Conservation (phyloP, 2,329 filamentous ascomycete genomes). For the Alternaria ethzedia region DNA sequence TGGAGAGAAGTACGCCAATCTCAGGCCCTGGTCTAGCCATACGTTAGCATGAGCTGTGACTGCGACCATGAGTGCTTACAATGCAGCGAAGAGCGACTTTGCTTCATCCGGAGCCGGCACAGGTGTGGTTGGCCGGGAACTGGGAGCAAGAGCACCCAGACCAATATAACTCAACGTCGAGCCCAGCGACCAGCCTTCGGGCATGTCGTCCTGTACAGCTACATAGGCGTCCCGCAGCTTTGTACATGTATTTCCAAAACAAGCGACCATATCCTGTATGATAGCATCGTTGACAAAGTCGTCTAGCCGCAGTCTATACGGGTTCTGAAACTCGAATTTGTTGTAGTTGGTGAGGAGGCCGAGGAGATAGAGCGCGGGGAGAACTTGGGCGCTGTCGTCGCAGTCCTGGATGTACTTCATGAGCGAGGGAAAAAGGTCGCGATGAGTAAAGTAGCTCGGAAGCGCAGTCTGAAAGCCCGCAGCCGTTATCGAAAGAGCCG, state of each 20-base stretch:
- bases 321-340: slow-evolving; percentile 98
- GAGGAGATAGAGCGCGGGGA: slow-evolving; percentile 80
- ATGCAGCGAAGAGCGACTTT: slow-evolving; percentile 77
- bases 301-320: slow-evolving; percentile 87
- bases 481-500: slow-evolving; percentile 82
- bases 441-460: slow-evolving; percentile 91
- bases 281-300: slow-evolving; percentile 93
- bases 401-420: slow-evolving; percentile 94
- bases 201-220: slow-evolving; percentile 85
- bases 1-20: slow-evolving; percentile 79
- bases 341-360: slow-evolving; percentile 96
- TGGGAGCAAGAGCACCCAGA: slow-evolving; percentile 75
- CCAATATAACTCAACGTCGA: slow-evolving; percentile 85
- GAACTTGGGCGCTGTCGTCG: slow-evolving; percentile 64
- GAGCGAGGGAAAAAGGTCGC: slow-evolving; percentile 89
- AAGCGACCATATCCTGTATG: slow-evolving; percentile 80
- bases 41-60: slow-evolving; percentile 15
- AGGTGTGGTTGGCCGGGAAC: slow-evolving; percentile 64
- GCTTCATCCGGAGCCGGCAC: slow-evolving; percentile 78
- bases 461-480: slow-evolving; percentile 96
- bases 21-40: slow-evolving; percentile 74
- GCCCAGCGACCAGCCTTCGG: slow-evolving; percentile 85
- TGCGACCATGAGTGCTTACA: slow-evolving; percentile 63
- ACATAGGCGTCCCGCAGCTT: slow-evolving; percentile 77
- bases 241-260: slow-evolving; percentile 75